A percentile compares a stretch with the other conserved stretches of the same genome.
Conservation (phyloP, 306 rosid species). For the Ammopiptanthus mongolicus region DNA sequence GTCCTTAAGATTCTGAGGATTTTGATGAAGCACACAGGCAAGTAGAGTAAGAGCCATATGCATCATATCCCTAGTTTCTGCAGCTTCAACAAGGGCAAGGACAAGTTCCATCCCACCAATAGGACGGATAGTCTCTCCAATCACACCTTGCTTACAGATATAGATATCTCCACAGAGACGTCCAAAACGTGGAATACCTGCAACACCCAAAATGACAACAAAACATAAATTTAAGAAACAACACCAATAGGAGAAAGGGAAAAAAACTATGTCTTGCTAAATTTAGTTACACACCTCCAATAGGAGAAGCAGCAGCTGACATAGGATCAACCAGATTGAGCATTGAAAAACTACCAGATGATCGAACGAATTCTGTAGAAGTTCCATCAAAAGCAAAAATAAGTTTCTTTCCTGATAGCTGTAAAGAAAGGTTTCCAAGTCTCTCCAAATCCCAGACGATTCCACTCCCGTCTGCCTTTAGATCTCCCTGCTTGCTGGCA, state of each 20-base stretch:
- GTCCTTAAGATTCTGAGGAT: slow-evolving; percentile 86
- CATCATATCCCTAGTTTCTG: slow-evolving; percentile 92
- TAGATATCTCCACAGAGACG: slow-evolving; percentile 87
- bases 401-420: slow-evolving; percentile 93
- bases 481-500: slow-evolving; percentile 61
- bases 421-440: slow-evolving; percentile 82
- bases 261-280: slow-evolving; percentile 8
- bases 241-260: slow-evolving; percentile 4
- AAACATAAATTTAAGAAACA: slow-evolving; percentile 15
- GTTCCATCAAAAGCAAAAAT: slow-evolving; percentile 98
- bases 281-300: slow-evolving; percentile 79
- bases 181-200: slow-evolving; percentile 99
- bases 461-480: slow-evolving; percentile 94
- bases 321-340: slow-evolving; percentile 96
- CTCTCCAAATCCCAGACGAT: slow-evolving; percentile 99
- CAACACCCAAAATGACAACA: slow-evolving; percentile 21
- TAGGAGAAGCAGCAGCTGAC: slow-evolving; percentile 99
- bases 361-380: slow-evolving; percentile 63
- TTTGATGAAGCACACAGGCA: slow-evolving; percentile 89
- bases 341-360: slow-evolving; percentile 81
- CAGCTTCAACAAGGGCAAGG: slow-evolving; percentile 92
- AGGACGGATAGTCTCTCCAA: slow-evolving; percentile 81
- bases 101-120: slow-evolving; percentile 93
- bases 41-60: slow-evolving; percentile 91
- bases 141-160: slow-evolving; percentile 78